Evolutionary conservation across 2,329 filamentous ascomycete species (phyloP), one percentile per base, ranked within the genome.

Genomic region (Falciphora oryzae): DNA sequence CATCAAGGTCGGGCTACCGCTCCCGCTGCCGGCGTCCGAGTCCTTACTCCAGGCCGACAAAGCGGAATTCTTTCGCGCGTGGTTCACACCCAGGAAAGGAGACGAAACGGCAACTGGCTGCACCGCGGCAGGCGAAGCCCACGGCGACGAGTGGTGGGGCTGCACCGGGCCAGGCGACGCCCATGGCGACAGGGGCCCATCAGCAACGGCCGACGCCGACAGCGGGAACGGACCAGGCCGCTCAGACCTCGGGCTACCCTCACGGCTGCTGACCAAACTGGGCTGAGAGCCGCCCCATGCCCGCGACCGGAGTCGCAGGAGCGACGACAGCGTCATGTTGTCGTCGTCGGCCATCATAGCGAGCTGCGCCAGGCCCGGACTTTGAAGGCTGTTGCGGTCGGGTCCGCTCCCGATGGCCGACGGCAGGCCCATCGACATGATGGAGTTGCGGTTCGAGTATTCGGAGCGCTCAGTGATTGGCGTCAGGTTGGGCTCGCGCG

Each of bases 381-480:
- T 92, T 38, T 87, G 81, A 2, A 92, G 71, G 65, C 81, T 85
- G 66, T 79, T 76, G 5, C 62, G 56, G 18, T 63, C 62, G 3
- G 44, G 44, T 32, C 76, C 78, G 29, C 70, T 73, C n/a, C 74
- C 72, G 18, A 75, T 67, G 11, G 68, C 66, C 2, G 79, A 77
- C 59, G 86, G 85, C 38, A 87, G 77, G 10, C 80, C 81, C 67
- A 94, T 79, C 65, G 89, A 92, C 79, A 96, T 91, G 65, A 96
- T 86, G 0, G 91, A 96, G 73, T 97, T 98, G 59, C 95, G 87
- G 66, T 96, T 97, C 57, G 92, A 97, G 80, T 96, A 97, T 76
- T 99, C 95, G 66, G 92, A 96, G 16, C 93, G 86, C 75, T 98
- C 95, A 0, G 94, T 98, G 70, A 99, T 98, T 7, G 95, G 95